Evolutionary conservation across 1,284 basidiomycete species (phyloP), one percentile per base, ranked within the genome.

Genomic region (Rhodotorula sp.): DNA sequence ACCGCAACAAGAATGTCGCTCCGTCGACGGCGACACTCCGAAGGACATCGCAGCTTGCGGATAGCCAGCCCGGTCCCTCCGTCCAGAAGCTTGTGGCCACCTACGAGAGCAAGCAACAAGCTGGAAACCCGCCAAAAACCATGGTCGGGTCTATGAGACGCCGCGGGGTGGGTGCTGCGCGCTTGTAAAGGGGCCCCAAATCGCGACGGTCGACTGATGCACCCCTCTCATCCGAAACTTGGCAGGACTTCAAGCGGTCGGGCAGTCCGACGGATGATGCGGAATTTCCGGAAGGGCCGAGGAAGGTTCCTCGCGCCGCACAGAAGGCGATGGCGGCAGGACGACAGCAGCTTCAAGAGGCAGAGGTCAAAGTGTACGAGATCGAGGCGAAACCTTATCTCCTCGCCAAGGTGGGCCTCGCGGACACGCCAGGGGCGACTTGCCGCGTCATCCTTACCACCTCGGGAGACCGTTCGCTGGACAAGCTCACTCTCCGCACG

Each of bases 191-290:
- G 34, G 34, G 5, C 34, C 34, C 5, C 34, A 34, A 34, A 34
- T 34, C 5, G 34, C 39, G 23, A 63, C 23, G 52, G 52, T n/a
- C 29, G 56, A 18, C 58, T 23, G 52, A 39, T 54, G 14, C 51
- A 48, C 18, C 15, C 20, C 5, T 43, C 14, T 43, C 39, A 34
- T 31, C 26, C 16, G 16, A 29, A 6, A 34, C 57, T 20, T 6
- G 15, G 16, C 57, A 58, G 57, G 18, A 14, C 29, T 14, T n/a
- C 26, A n/a, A 46, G 18, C 21, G 43, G 15, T 23, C 14, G 20
- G 65, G 51, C 58, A 48, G 47, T 2, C 65, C 65, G 26, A 67
- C 58, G 43, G 65, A 60, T 23, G 51, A 54, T 26, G 58, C 49
- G n/a, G 59, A 67, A 46, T 26, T 18, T 52, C 51, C 16, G 34